A percentile compares a stretch with the other conserved stretches of the same genome.
These are phyloP conservation scores for Heritiera littoralis DNA, from an alignment of 345 rosid species.

Conservation along the genomic window DNA sequence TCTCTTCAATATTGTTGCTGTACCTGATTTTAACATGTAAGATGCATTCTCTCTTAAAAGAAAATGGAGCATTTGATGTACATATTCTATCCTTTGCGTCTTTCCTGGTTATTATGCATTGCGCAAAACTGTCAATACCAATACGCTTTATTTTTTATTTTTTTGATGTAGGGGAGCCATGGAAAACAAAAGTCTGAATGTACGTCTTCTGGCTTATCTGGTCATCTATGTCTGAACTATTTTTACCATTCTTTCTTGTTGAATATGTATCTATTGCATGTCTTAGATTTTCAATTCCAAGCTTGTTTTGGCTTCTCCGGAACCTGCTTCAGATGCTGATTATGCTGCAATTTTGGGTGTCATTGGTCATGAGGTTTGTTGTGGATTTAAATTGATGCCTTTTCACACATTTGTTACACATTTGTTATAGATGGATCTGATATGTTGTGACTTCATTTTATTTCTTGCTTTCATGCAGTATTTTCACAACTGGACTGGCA, in stretches of 20 bases:
- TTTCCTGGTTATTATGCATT: background rate
- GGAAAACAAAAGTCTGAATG: constrained; percentile 99
- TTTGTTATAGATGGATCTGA: constrained; percentile 3
- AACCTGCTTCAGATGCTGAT: constrained; percentile 93
- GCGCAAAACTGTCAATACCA: background rate
- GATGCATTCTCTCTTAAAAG: constrained; percentile 25
- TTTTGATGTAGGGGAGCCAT: constrained; percentile 84
- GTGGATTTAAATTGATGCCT: background rate
- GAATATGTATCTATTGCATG: constrained; percentile 29
- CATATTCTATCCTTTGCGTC: background rate
- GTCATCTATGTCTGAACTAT: background rate
- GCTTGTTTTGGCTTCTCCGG: constrained; percentile 97
- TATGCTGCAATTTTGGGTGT: constrained; percentile 97
- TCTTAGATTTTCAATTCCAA: constrained; percentile 92
- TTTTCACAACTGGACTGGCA: constrained; percentile 99
- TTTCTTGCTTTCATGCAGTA: constrained; percentile 59
- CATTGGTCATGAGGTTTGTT: constrained; percentile 94
- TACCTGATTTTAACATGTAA: constrained; percentile 98
- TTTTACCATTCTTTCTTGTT: constrained; percentile 13
- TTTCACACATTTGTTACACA: background rate
- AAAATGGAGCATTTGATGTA: background rate
- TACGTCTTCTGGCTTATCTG: constrained; percentile 32
- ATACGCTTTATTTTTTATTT: constrained; percentile 4
- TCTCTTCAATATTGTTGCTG: constrained; percentile 98
- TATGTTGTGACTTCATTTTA: constrained; percentile 27